Base-by-base conservation (phyloP, 1,139 yeast species). In the Magnusiomyces sp. region DNA sequence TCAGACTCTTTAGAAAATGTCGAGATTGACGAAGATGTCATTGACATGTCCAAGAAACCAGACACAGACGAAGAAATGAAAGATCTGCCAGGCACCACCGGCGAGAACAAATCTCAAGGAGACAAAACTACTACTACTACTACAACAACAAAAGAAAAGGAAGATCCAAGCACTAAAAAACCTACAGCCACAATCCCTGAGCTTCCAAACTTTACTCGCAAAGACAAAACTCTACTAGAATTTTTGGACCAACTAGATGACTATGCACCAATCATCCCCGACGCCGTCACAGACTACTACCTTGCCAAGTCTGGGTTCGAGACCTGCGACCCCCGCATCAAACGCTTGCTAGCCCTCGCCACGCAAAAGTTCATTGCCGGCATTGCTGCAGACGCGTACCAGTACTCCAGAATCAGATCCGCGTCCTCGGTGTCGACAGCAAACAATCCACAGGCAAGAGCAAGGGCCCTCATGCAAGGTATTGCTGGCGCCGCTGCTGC, bases 301-400 rank as follows among this genome's bases (percentile, higher is more conserved):
- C 71, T 94, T 47, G 82, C 90, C 20, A 84, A 84, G 61, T 84
- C 90, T 54, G 99, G 99, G 40, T 83, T 94, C 60, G 87, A 83
- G 53, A 79, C 95, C 29, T 76, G 83, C 38, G 95, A 89, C 61
- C 70, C 80, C 7, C 77, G 90, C 53, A 83, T 92, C 55, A 89
- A 90, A 62, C 74, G 97, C 51, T 71, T 94, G 43, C 71, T 94
- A 49, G 97, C 97, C 0, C 72, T 94, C 51, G 97, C 98, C 0
- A 90, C 98, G 0, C 98, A 94, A 62, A 92, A 94, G 64, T 94
- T 94, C 64, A 77, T 94, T 34, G 81, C 92, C 53, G 98, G 92
- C 64, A 83, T 94, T 39, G 96, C 98, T 1, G 89, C 90, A 19
- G 97, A 94, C 65, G 97, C 98, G 0, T 92, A 88, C 65, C 98